Percentiles rank a stretch among this genome's conserved stretches.
phyloP scores from a whole-genome alignment of 768 basidiomycete species.

The Cystobasidium onofrii region DNA sequence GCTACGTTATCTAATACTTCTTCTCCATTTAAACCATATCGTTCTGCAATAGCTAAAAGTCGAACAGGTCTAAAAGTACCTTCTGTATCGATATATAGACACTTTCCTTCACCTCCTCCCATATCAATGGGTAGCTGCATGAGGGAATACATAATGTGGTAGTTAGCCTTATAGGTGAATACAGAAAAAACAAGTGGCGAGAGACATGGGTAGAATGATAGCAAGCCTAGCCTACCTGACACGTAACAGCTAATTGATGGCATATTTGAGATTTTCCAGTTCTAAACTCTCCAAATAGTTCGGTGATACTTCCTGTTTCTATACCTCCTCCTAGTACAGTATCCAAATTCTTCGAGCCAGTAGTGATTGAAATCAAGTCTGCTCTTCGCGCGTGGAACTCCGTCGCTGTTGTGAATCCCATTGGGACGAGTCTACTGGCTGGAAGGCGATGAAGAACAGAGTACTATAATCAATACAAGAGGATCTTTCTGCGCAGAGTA shows the following conservation, averaged over 20 bases:
- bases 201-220: background rate
- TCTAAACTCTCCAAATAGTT: slow-evolving; percentile 95
- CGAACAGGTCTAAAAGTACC: slow-evolving; percentile 97
- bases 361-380: slow-evolving; percentile 91
- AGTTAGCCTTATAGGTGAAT: too few species aligned
- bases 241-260: slow-evolving; percentile 95
- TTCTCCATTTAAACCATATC: slow-evolving; percentile 93
- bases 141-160: too few species aligned
- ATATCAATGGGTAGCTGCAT: slow-evolving; percentile 73
- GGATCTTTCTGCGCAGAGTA: background rate
- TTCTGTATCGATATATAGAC: slow-evolving; percentile 97
- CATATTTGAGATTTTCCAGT: slow-evolving; percentile 98
- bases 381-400: slow-evolving; percentile 91
- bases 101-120: slow-evolving; percentile 99
- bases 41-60: slow-evolving; percentile 84
- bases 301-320: slow-evolving; percentile 96
- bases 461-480: background rate
- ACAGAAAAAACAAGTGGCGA: too few species aligned
- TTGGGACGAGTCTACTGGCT: slow-evolving; percentile 93
- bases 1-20: slow-evolving; percentile 98
- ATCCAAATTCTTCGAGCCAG: slow-evolving; percentile 91
- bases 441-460: background rate
- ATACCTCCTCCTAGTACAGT: slow-evolving; percentile 96
- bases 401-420: slow-evolving; percentile 96
- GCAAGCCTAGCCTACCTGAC: too few species aligned